These are phyloP conservation scores for Rhazya stricta DNA, from an alignment of 257 asterid genomes.

Conservation along the genomic window DNA sequence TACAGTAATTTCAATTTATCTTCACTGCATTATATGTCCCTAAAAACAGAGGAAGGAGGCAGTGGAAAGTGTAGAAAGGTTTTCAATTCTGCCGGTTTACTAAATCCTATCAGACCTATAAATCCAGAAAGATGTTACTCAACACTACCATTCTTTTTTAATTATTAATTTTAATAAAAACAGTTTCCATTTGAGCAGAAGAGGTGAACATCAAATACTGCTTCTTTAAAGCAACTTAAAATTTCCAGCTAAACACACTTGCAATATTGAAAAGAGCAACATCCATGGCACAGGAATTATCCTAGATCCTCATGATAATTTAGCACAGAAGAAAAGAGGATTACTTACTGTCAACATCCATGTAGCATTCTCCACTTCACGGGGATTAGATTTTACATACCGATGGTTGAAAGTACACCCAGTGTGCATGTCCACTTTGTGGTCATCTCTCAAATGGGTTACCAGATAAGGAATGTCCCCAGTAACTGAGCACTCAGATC, in stretches of 20 bases:
- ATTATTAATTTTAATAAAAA: no score
- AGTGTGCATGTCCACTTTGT: slow-evolving; percentile 85
- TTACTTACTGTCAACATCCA: slow-evolving; percentile 81
- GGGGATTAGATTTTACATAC: slow-evolving; percentile 76
- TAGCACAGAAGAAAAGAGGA: background rate
- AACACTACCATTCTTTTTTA: background rate
- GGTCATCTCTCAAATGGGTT: slow-evolving; percentile 74
- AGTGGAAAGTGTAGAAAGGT: background rate
- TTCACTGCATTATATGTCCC: background rate
- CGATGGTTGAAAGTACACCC: slow-evolving; percentile 86
- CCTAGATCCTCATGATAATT: background rate
- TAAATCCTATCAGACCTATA: background rate
- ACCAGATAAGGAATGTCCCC: slow-evolving; percentile 74
- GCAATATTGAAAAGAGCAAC: background rate
- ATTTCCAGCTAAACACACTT: background rate
- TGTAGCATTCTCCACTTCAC: slow-evolving; percentile 81
- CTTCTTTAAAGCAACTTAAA: background rate
- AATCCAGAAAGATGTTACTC: background rate
- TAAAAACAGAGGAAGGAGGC: background rate
- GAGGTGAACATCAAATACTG: background rate
- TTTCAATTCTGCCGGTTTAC: no score
- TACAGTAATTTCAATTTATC: background rate
- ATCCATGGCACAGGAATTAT: slow-evolving; percentile 1
- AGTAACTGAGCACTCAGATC: slow-evolving; percentile 64
- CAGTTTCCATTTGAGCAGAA: background rate